Base-by-base conservation (phyloP, 345 rosid genomes). In the Combretum micranthum region DNA sequence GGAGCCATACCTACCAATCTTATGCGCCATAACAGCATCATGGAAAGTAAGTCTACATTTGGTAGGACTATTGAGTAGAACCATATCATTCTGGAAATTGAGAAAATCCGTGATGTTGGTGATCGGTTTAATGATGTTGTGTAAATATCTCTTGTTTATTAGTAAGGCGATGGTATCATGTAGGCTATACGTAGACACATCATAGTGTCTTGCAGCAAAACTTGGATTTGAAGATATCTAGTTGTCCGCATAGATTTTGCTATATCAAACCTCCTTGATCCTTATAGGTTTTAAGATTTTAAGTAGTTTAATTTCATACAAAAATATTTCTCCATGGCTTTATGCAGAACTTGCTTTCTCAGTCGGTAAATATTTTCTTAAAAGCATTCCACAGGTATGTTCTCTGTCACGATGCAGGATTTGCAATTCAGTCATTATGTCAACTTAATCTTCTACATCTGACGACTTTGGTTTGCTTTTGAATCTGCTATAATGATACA, bases 1-100 rank as follows among this genome's bases (percentile, higher is more conserved):
- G 96, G 96, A 64, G 43, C 79, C 54, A 83, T 88, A 53, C 65
- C 66, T 42, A 88, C 92, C 69, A 85, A 83, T 66, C 75, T 85
- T 45, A 57, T 74, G 51, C 89, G 87, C 20, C 66, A 81, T 71
- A 77, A 68, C 64, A 71, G 79, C 64, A 15, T 77, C 57, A 7
- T 85, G 32, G 68, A 64, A 26, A 69, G 96, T 83, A 69, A 76
- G 20, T 45, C 60, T 22, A 20, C 26, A 12, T 49, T 42, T 22
- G 53, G 25, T n/a, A 52, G 21, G 39, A 32, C 39, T 7, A 32
- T 32, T 11, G 1, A 32, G 9, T 4, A 32, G 39, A 32, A 32
- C 9, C 9, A 32, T 25, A 32, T 32, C 39, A 1, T 32, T 4
- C 7, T 32, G 39, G 10, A 32, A 32, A 32, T 7, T 32, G 39